Evolutionary conservation across 768 basidiomycete genomes (phyloP).

Genomic region (Lactarius deliciosus): DNA sequence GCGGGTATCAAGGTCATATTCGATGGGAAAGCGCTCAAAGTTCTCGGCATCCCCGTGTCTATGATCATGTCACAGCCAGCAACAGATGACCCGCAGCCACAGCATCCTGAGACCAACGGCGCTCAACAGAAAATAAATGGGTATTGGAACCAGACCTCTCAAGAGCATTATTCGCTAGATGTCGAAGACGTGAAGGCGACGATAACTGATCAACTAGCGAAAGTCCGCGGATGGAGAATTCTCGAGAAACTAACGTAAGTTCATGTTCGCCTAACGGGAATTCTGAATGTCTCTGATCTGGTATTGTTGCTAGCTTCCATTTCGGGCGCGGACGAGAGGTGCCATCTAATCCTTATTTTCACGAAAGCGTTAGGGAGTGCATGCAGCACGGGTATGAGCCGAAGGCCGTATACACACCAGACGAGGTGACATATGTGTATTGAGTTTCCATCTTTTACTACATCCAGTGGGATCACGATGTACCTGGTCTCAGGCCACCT

Average conservation of each 20-base stretch:
- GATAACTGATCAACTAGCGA: no score
- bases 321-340: background rate
- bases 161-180: no score
- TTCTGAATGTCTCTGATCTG: background rate
- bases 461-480: no score
- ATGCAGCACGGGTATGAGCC: background rate
- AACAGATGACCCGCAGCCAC: background rate
- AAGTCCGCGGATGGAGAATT: no score
- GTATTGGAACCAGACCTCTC: background rate
- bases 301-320: background rate
- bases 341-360: background rate
- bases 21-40: slow-evolving; percentile 2
- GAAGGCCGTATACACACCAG: background rate
- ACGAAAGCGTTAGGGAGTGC: background rate
- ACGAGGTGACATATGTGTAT: background rate
- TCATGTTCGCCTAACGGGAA: background rate
- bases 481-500: no score
- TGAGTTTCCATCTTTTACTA: background rate
- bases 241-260: background rate
- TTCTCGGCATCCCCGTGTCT: background rate
- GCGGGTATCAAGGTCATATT: background rate
- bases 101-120: background rate
- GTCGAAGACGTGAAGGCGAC: background rate
- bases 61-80: background rate
- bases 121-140: background rate